Evolutionary conservation across 169 alveolate genomes (phyloP).

Genomic region (Cyclospora cayetanensis): DNA sequence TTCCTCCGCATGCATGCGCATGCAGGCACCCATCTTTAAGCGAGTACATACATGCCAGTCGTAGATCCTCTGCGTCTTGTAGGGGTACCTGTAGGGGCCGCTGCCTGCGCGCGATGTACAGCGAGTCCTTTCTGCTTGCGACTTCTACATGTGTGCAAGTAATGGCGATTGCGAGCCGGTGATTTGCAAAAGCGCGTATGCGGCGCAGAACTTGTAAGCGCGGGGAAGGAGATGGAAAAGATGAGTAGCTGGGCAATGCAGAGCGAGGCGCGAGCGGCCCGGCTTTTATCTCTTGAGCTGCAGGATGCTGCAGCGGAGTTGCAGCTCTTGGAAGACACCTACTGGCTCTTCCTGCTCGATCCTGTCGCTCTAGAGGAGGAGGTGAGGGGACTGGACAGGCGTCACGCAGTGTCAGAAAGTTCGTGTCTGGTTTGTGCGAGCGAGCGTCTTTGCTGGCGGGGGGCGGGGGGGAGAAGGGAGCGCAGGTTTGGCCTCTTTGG

Average conservation of each 20-base stretch:
- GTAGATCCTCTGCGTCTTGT: not conserved
- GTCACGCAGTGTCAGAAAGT: too few relatives aligned
- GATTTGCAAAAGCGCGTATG: not conserved
- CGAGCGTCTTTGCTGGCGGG: too few relatives aligned
- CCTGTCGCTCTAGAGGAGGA: constrained; percentile 14
- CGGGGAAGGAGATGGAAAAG: not conserved
- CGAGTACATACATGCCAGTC: not conserved
- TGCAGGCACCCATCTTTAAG: not conserved
- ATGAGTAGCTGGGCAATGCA: not conserved
- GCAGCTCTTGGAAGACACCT: constrained; percentile 6
- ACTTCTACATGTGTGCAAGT: not conserved
- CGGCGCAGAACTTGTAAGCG: not conserved
- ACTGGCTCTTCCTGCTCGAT: constrained; percentile 35
- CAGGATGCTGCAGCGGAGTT: constrained; percentile 57
- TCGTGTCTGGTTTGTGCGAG: too few relatives aligned
- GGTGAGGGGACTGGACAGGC: not conserved
- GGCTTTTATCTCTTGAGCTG: constrained; percentile 36
- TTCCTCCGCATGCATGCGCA: not conserved
- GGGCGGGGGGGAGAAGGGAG: too few relatives aligned
- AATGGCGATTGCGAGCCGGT: not conserved
- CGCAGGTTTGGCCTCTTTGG: too few relatives aligned
- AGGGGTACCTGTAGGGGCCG: not conserved
- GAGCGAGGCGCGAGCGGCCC: constrained; percentile 13
- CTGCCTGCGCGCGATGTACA: too few relatives aligned
- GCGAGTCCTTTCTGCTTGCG: not conserved